Percentiles rank a stretch among this genome's conserved stretches.
These are phyloP conservation scores for Lactifluus subvellereus DNA, from an alignment of 768 basidiomycete species.

Conservation along the genomic window DNA sequence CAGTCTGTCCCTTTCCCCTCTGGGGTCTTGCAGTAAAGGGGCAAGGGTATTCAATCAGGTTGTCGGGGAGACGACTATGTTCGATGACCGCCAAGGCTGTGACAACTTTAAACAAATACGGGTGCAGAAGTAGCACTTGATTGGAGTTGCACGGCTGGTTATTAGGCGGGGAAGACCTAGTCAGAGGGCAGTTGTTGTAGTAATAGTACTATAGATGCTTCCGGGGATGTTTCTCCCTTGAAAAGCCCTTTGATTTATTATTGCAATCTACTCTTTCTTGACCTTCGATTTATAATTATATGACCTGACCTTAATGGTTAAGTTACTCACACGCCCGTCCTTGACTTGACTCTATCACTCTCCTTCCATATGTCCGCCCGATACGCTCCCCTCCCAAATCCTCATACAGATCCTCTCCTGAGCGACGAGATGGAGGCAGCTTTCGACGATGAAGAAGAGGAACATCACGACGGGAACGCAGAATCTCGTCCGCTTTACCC, in stretches of 20 bases:
- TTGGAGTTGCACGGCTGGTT: not conserved
- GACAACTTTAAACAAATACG: not conserved
- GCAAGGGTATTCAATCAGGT: not conserved
- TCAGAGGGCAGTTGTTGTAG: not conserved
- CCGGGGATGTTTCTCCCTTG: not conserved
- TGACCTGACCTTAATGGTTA: too few species aligned
- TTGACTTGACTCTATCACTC: too few species aligned
- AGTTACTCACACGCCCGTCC: not conserved
- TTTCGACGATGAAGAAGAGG: constrained; percentile 66
- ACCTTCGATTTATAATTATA: too few species aligned
- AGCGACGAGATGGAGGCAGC: constrained; percentile 78
- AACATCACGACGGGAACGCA: constrained; percentile 27
- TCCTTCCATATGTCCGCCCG: constrained; percentile 41
- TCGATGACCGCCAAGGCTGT: constrained; percentile 15
- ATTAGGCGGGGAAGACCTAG: constrained; percentile 6
- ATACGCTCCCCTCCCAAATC: constrained; percentile 65
- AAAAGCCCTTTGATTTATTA: not conserved
- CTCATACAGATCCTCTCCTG: constrained; percentile 42
- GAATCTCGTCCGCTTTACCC: constrained; percentile 53
- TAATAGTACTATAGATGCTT: constrained; percentile 6
- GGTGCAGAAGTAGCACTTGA: constrained; percentile 1
- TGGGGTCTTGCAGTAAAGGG: not conserved
- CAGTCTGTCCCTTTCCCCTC: not conserved
- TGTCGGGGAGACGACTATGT: not conserved
- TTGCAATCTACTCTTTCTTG: not conserved